A percentile compares a stretch with the other conserved stretches of the same genome.
phyloP scores from a whole-genome alignment of 345 rosid genomes.

The Moricandia moricandioides region DNA sequence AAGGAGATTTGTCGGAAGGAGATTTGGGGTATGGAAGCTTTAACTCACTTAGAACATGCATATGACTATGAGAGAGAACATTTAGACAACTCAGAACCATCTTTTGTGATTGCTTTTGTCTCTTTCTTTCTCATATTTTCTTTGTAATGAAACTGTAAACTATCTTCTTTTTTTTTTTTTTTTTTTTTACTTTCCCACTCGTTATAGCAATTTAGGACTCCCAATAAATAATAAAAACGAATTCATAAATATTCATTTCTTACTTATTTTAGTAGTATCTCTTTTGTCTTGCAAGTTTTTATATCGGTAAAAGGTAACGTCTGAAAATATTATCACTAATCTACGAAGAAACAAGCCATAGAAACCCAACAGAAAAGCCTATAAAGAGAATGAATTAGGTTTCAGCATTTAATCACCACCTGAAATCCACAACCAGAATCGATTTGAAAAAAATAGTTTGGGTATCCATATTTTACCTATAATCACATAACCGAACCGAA shows the following conservation, averaged over 20 bases:
- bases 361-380: background rate
- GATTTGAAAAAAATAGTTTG: too few species aligned
- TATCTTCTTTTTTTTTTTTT: background rate
- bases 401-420: too few species aligned
- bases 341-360: background rate
- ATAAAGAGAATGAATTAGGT: background rate
- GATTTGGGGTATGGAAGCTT: slow-evolving; percentile 46
- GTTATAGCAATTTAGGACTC: slow-evolving; percentile 25
- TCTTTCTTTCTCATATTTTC: background rate
- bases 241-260: slow-evolving; percentile 16
- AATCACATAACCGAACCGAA: too few species aligned
- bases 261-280: background rate
- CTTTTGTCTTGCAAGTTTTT: background rate
- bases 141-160: slow-evolving; percentile 33
- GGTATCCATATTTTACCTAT: too few species aligned
- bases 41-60: slow-evolving; percentile 49
- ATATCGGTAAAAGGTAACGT: background rate
- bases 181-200: slow-evolving; percentile 9
- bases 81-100: slow-evolving; percentile 5
- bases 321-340: background rate
- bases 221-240: slow-evolving; percentile 2
- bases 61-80: slow-evolving; percentile 28
- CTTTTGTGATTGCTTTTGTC: slow-evolving; percentile 25
- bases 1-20: slow-evolving; percentile 41
- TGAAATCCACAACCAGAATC: too few species aligned